Conservation (phyloP, 371 early-diverging fungal species). For the Catenaria anguillulae region DNA sequence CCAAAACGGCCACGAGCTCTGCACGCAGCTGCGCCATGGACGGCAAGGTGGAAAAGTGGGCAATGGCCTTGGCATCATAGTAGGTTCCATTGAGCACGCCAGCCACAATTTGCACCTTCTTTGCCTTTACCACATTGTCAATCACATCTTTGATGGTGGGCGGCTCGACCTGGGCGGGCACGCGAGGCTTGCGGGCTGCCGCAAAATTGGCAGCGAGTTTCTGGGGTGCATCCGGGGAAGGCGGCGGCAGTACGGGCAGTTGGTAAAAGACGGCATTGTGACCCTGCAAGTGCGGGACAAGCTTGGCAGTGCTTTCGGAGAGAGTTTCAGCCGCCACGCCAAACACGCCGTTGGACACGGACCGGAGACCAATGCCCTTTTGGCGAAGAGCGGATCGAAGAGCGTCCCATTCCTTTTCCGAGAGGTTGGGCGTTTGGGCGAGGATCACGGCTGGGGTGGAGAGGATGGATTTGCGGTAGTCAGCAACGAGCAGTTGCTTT, state of each 20-base stretch:
- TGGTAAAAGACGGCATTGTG: background rate
- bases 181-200: background rate
- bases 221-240: background rate
- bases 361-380: background rate
- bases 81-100: background rate
- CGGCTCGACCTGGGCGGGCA: background rate
- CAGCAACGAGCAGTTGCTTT: background rate
- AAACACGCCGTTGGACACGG: background rate
- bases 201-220: background rate
- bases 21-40: constrained; percentile 16
- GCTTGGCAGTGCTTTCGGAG: background rate
- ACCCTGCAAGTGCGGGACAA: background rate
- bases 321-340: background rate
- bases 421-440: background rate
- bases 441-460: background rate
- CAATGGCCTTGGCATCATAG: background rate
- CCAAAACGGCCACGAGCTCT: constrained; percentile 18
- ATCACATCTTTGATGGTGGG: background rate
- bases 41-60: constrained; percentile 18
- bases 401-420: background rate
- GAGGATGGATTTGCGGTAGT: background rate
- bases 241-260: background rate
- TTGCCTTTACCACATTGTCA: background rate
- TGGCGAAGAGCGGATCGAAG: background rate
- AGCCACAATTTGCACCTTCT: background rate